A percentile compares a stretch with the other conserved stretches of the same genome.
Conservation (phyloP, 2,329 filamentous ascomycete species). For the Neonectria neomacrospora region DNA sequence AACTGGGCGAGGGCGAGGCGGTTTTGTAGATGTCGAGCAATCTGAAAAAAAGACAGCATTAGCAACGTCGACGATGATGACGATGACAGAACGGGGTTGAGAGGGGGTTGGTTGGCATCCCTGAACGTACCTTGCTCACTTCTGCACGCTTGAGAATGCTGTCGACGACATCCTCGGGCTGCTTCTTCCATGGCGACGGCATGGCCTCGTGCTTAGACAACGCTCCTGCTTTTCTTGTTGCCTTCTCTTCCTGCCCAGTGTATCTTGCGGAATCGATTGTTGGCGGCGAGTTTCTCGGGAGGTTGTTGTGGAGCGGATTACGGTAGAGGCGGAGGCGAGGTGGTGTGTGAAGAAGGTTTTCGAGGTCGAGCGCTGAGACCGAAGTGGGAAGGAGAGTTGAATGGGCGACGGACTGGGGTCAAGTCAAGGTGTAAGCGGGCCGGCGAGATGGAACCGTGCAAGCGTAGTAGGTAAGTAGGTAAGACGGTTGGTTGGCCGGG, state of each 20-base stretch:
- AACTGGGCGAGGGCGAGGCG: slow-evolving; percentile 95
- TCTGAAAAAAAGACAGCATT: slow-evolving; percentile 64
- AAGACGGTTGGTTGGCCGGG: slow-evolving; percentile 37
- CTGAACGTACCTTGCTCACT: slow-evolving; percentile 74
- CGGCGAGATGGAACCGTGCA: slow-evolving; percentile 22
- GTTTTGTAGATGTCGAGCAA: slow-evolving; percentile 92
- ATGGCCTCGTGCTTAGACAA: slow-evolving; percentile 52
- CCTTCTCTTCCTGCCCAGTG: background rate
- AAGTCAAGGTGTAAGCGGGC: slow-evolving; percentile 23
- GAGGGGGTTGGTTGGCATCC: slow-evolving; percentile 20
- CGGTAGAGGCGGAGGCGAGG: slow-evolving; percentile 14
- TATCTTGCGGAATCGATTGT: slow-evolving; percentile 14
- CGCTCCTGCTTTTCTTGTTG: slow-evolving; percentile 33
- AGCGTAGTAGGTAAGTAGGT: slow-evolving; percentile 10
- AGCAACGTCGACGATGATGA: slow-evolving; percentile 20
- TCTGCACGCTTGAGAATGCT: slow-evolving; percentile 78
- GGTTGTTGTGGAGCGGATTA: slow-evolving; percentile 11
- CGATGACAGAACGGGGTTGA: background rate
- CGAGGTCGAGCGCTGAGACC: slow-evolving; percentile 22
- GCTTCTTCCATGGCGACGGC: slow-evolving; percentile 71
- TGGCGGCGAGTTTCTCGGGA: background rate
- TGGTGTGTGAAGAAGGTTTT: slow-evolving; percentile 27
- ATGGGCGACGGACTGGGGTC: slow-evolving; percentile 17
- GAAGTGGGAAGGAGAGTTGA: slow-evolving; percentile 30
- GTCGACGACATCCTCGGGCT: slow-evolving; percentile 73